phyloP scores from a whole-genome alignment of 2,329 filamentous ascomycete species.

The Leptodontidium sp. region DNA sequence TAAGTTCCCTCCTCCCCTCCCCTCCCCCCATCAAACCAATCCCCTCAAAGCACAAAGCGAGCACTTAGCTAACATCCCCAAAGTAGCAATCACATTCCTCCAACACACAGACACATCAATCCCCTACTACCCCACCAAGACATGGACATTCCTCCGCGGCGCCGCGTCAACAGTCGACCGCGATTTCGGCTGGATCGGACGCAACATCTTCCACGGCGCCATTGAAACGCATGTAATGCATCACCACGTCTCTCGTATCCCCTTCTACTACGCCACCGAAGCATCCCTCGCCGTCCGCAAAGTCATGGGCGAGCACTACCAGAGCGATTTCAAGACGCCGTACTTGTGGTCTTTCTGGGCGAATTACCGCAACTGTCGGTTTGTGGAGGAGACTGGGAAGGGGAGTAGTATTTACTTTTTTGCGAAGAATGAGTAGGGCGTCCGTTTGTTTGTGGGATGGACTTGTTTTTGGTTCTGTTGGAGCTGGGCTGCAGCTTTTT shows the following conservation, averaged over 20 bases:
- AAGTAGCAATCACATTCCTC: constrained; percentile 78
- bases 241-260: constrained; percentile 66
- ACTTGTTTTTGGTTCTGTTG: neutral
- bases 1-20: constrained; percentile 48
- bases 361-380: constrained; percentile 40
- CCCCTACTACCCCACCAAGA: constrained; percentile 64
- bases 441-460: neutral
- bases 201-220: constrained; percentile 69
- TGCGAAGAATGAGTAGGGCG: constrained; percentile 26
- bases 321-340: constrained; percentile 48
- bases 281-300: constrained; percentile 62
- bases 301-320: constrained; percentile 62
- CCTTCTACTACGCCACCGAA: constrained; percentile 65
- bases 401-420: constrained; percentile 40
- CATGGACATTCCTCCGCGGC: constrained; percentile 68
- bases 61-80: constrained; percentile 36
- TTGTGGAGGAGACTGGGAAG: constrained; percentile 43
- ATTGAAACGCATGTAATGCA: constrained; percentile 69
- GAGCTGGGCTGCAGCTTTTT: neutral
- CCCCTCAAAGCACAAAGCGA: neutral
- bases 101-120: constrained; percentile 71
- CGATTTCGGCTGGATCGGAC: constrained; percentile 68
- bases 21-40: neutral
- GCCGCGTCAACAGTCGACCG: constrained; percentile 69
- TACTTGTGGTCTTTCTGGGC: constrained; percentile 46